Evolutionary conservation across 306 rosid genomes (phyloP).

Genomic region (Lathyrus oleraceus): DNA sequence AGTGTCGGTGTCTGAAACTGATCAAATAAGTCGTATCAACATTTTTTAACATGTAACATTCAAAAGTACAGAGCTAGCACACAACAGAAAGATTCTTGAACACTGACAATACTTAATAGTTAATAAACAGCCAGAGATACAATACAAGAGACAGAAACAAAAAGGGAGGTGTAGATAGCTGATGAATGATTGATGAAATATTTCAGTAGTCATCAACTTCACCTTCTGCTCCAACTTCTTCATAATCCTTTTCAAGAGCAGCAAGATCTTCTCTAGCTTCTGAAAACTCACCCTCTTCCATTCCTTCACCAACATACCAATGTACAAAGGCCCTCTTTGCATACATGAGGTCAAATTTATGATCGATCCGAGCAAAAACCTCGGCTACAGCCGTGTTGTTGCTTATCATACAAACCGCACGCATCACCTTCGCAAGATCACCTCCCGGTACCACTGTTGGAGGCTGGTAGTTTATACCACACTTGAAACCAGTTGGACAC

Average conservation of each 20-base stretch:
- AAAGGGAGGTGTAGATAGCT: background rate
- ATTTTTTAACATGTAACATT: conserved; percentile 17
- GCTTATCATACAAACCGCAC: conserved; percentile 79
- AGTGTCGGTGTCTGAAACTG: too few species aligned
- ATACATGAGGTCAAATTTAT: conserved; percentile 72
- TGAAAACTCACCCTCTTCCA: conserved; percentile 86
- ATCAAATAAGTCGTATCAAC: conserved; percentile 7
- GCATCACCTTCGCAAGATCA: conserved; percentile 78
- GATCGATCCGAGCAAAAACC: conserved; percentile 71
- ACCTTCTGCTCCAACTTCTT: conserved; percentile 73
- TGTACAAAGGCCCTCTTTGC: conserved; percentile 77
- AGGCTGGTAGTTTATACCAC: conserved; percentile 82
- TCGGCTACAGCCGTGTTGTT: conserved; percentile 71
- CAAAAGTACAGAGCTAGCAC: conserved; percentile 24
- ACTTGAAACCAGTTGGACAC: conserved; percentile 91
- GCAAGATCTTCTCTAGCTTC: conserved; percentile 87
- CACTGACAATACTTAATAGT: conserved; percentile 11
- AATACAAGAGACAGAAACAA: background rate
- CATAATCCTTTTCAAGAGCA: conserved; percentile 76
- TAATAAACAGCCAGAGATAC: background rate
- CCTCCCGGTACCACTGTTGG: conserved; percentile 80
- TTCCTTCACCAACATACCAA: conserved; percentile 86
- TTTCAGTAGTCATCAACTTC: conserved; percentile 46
- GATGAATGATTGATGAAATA: background rate
- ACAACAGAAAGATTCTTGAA: conserved; percentile 26